Percentiles rank a stretch among this genome's conserved stretches.
phyloP scores from a whole-genome alignment of 2,329 filamentous ascomycete species.

The Leptoxyphium fumago region DNA sequence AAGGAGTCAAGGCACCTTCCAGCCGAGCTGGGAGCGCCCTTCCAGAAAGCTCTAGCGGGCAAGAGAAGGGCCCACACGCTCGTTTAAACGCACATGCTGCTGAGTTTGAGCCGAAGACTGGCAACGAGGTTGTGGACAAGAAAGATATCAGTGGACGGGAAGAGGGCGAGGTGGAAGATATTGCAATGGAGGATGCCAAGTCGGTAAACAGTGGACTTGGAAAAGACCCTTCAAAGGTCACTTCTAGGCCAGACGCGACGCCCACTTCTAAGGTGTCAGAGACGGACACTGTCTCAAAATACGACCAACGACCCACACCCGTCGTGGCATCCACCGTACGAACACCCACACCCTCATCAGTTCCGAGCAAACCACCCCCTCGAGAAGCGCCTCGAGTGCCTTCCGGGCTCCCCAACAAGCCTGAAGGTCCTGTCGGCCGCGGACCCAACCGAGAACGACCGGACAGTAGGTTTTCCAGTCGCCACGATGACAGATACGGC shows the following conservation, averaged over 20 bases:
- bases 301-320: not conserved
- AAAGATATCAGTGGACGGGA: conserved; percentile 32
- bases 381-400: conserved; percentile 5
- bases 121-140: conserved; percentile 26
- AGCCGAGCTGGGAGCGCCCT: conserved; percentile 16
- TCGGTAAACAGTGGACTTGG: not conserved
- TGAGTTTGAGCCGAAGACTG: conserved; percentile 44
- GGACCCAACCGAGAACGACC: not conserved
- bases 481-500: not conserved
- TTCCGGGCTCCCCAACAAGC: not conserved
- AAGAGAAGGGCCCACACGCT: conserved; percentile 15
- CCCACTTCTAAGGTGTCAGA: not conserved
- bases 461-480: not conserved
- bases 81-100: conserved; percentile 41
- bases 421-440: not conserved
- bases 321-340: not conserved
- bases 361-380: conserved; percentile 5
- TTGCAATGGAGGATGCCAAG: conserved; percentile 11
- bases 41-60: conserved; percentile 29
- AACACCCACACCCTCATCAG: not conserved
- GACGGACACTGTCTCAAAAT: not conserved
- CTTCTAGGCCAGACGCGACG: not conserved
- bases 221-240: not conserved
- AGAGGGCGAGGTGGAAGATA: conserved; percentile 49
- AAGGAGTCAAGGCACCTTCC: conserved; percentile 17